Percentiles rank a stretch among this genome's conserved stretches.
Conservation (phyloP, 306 rosid species). For the Nissolia schottii region DNA sequence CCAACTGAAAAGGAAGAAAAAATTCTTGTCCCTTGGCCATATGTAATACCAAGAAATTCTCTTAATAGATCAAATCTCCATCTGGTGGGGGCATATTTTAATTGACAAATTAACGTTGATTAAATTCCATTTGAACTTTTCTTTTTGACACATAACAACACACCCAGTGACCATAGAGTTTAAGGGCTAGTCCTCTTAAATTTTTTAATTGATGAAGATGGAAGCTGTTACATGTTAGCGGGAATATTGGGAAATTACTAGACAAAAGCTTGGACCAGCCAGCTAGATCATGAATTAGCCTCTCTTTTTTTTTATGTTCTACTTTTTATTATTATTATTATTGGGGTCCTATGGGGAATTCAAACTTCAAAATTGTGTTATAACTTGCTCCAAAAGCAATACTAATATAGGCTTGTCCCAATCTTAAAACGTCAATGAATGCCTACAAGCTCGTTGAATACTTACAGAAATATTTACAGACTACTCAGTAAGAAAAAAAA, state of each 20-base stretch:
- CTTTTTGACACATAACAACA: background rate
- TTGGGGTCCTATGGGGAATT: background rate
- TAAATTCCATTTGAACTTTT: background rate
- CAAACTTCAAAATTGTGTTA: slow-evolving; percentile 25
- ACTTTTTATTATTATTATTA: background rate
- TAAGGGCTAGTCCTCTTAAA: background rate
- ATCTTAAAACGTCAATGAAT: too few species aligned
- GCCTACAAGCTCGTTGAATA: too few species aligned
- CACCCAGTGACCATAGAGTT: slow-evolving; percentile 1
- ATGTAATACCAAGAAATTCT: slow-evolving; percentile 34
- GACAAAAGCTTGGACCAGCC: slow-evolving; percentile 18
- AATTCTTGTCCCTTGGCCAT: slow-evolving; percentile 22
- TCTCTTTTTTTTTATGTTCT: background rate
- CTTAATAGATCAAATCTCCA: background rate
- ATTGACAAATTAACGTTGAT: slow-evolving; percentile 20
- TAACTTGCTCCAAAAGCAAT: slow-evolving; percentile 22
- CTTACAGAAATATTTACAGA: too few species aligned
- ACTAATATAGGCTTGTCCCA: too few species aligned
- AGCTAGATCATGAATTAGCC: slow-evolving; percentile 21
- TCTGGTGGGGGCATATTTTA: slow-evolving; percentile 6
- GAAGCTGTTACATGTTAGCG: slow-evolving; percentile 2
- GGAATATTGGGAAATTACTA: slow-evolving; percentile 28
- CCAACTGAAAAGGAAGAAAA: slow-evolving; percentile 26
- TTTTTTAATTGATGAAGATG: slow-evolving; percentile 22
- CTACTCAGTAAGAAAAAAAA: too few species aligned